A percentile compares a stretch with the other conserved stretches of the same genome.
Conservation (phyloP, 2,329 filamentous ascomycete species). For the Curvularia spicifera region DNA sequence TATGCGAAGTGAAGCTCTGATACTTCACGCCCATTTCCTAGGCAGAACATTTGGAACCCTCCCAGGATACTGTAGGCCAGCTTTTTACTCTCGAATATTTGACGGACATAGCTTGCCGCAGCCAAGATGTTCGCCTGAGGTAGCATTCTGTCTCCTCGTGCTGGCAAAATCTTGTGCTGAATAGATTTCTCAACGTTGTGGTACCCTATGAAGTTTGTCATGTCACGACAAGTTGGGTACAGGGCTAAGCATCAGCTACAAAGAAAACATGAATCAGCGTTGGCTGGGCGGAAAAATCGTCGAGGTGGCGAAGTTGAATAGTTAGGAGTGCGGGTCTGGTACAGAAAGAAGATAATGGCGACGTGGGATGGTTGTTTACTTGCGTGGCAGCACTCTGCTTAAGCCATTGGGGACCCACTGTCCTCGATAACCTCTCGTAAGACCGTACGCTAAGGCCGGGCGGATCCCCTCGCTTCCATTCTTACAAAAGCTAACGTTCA, state of each 20-base stretch:
- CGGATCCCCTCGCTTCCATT: constrained; percentile 11
- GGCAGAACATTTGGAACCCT: constrained; percentile 41
- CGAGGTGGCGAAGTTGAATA: neutral
- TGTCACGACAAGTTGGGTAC: constrained; percentile 13
- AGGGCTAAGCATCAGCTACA: neutral
- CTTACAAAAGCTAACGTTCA: constrained; percentile 6
- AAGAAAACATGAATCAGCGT: neutral
- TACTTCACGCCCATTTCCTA: constrained; percentile 41
- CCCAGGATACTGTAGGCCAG: constrained; percentile 42
- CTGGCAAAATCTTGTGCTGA: constrained; percentile 30
- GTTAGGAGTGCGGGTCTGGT: neutral
- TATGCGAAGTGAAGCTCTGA: constrained; percentile 44
- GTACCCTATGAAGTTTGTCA: constrained; percentile 29
- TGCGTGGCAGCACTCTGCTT: constrained; percentile 1
- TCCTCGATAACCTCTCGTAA: constrained; percentile 12
- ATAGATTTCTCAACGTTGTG: constrained; percentile 37
- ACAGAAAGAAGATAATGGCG: neutral
- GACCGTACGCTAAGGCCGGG: constrained; percentile 14
- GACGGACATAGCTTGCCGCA: constrained; percentile 36
- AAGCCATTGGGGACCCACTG: constrained; percentile 13
- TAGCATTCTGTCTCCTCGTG: constrained; percentile 23
- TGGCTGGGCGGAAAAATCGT: neutral
- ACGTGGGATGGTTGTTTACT: neutral
- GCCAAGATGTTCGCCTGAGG: constrained; percentile 39
- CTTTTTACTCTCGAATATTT: constrained; percentile 42